These are phyloP conservation scores for Penicillium aurantiogriseum DNA, from an alignment of 2,329 filamentous ascomycete genomes.

Conservation along the genomic window DNA sequence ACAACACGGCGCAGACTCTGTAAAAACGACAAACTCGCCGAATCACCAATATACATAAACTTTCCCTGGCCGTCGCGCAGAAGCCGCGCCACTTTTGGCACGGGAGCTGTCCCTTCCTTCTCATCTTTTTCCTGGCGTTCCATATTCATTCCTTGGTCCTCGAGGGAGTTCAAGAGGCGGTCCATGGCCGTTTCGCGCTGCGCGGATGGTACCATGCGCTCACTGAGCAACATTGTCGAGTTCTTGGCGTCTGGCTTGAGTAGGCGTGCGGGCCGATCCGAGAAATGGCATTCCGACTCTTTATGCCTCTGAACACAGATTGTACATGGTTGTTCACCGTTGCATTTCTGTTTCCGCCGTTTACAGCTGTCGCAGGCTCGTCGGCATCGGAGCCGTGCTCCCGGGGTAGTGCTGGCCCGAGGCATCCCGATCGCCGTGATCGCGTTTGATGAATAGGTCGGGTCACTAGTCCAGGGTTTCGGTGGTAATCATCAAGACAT, in stretches of 20 bases:
- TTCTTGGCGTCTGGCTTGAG: slow-evolving; percentile 34
- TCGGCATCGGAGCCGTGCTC: slow-evolving; percentile 36
- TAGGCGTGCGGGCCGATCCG: slow-evolving; percentile 36
- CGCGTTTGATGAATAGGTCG: slow-evolving; percentile 1
- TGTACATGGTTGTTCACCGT: slow-evolving; percentile 52
- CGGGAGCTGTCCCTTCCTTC: slow-evolving; percentile 35
- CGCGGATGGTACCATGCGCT: slow-evolving; percentile 30
- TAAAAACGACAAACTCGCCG: slow-evolving; percentile 53
- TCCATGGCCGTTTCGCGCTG: slow-evolving; percentile 38
- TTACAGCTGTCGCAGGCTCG: slow-evolving; percentile 49
- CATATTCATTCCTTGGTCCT: slow-evolving; percentile 31
- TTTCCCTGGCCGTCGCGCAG: slow-evolving; percentile 54
- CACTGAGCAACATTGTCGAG: slow-evolving; percentile 34
- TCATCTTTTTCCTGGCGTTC: slow-evolving; percentile 32
- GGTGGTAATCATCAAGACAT: slow-evolving; percentile 10
- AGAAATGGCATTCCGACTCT: slow-evolving; percentile 44
- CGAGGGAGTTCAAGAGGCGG: slow-evolving; percentile 33
- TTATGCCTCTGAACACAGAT: slow-evolving; percentile 48
- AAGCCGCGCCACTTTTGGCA: slow-evolving; percentile 45
- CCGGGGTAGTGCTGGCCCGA: slow-evolving; percentile 30
- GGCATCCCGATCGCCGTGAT: slow-evolving; percentile 26
- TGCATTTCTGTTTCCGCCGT: slow-evolving; percentile 52
- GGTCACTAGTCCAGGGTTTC: neutral
- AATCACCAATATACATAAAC: slow-evolving; percentile 56
- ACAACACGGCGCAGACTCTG: slow-evolving; percentile 54